Evolutionary conservation across 1,139 yeast genomes (phyloP).

Genomic region (Meyerozyma sp.): DNA sequence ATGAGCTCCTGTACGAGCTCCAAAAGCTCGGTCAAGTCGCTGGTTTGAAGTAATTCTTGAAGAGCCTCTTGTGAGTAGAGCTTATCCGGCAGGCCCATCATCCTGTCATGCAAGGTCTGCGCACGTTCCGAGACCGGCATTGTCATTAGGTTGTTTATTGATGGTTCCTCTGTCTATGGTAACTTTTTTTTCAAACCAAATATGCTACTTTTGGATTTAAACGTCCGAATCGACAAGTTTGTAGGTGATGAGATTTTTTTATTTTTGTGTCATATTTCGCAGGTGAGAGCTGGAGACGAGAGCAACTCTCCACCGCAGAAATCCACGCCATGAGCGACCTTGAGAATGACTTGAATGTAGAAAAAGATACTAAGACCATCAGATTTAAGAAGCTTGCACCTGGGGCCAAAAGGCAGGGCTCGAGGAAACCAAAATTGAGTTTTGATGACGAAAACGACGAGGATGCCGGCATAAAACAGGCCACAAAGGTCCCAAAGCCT

Average conservation of each 20-base stretch:
- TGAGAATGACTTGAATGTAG: background rate
- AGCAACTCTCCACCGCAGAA: background rate
- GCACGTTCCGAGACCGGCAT: conserved; percentile 42
- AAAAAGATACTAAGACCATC: background rate
- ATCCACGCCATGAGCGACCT: background rate
- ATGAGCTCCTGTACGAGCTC: conserved; percentile 60
- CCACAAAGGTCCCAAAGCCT: background rate
- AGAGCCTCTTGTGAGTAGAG: conserved; percentile 59
- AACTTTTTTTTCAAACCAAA: background rate
- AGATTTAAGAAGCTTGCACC: background rate
- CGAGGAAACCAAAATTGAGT: background rate
- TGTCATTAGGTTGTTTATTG: background rate
- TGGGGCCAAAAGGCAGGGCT: background rate
- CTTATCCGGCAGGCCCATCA: conserved; percentile 47
- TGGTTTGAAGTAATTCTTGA: conserved; percentile 32
- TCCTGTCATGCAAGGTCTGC: conserved; percentile 48
- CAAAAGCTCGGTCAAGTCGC: conserved; percentile 46
- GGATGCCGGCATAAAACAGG: background rate
- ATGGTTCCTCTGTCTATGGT: background rate
- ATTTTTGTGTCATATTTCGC: background rate
- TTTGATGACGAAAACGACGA: background rate
- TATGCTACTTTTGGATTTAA: background rate
- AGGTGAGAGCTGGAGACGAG: background rate
- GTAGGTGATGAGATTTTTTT: background rate
- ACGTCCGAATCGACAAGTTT: background rate